Evolutionary conservation across 768 basidiomycete species (phyloP).

Genomic region (Roridomyces roridus): DNA sequence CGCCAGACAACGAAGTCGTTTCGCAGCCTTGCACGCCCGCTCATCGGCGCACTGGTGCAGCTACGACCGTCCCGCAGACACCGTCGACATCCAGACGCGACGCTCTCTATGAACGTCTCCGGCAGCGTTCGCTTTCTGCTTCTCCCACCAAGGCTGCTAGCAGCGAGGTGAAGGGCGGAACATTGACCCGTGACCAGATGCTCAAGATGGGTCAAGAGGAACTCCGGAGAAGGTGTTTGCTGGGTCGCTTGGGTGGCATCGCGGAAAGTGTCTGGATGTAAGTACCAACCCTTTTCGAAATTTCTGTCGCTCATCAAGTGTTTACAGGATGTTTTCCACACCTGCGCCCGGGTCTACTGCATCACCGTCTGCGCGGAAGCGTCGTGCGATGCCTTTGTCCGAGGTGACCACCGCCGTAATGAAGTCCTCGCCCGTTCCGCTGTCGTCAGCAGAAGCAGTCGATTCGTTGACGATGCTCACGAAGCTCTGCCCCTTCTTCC

Average conservation of each 20-base stretch:
- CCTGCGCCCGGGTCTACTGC: conserved; percentile 54
- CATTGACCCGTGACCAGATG: conserved; percentile 68
- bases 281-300: conserved; percentile 33
- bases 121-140: conserved; percentile 69
- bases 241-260: conserved; percentile 78
- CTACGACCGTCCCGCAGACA: conserved; percentile 66
- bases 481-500: conserved; percentile 81
- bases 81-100: conserved; percentile 78
- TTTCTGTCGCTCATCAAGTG: neutral
- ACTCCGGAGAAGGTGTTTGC: conserved; percentile 73
- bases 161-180: conserved; percentile 46
- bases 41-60: conserved; percentile 62
- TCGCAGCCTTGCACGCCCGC: conserved; percentile 70
- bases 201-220: conserved; percentile 80
- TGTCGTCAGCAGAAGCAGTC: conserved; percentile 77
- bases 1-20: conserved; percentile 34
- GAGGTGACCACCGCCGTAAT: conserved; percentile 75
- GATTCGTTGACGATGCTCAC: conserved; percentile 74
- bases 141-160: conserved; percentile 68
- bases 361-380: conserved; percentile 66
- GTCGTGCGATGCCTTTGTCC: conserved; percentile 68
- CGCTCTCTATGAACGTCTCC: conserved; percentile 82
- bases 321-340: conserved; percentile 72
- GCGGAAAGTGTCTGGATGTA: conserved; percentile 93
- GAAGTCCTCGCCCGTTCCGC: conserved; percentile 83